Evolutionary conservation across 257 asterid species (phyloP), one percentile per base, ranked within the genome.

Genomic region (Solanum medicagineum): DNA sequence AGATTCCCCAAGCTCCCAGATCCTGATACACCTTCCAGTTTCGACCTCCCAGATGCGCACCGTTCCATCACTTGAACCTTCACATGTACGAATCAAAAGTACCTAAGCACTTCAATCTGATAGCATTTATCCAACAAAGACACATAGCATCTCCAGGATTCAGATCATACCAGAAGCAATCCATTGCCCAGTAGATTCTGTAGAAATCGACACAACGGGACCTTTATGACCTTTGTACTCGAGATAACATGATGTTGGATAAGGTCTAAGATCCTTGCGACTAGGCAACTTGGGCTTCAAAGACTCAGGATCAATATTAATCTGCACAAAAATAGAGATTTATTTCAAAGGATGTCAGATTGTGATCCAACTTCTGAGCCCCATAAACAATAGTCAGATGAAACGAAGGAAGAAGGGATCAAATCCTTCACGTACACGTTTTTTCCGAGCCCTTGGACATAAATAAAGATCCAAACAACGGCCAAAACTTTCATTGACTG

Each of bases 21-120:
- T 86, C 74, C 87, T 95, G 83, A 94, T 89, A 77, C 98, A 97
- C 84, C 99, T 92, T 87, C 99, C 97, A 63, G 98, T 93, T 89
- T 95, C 99, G 69, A 97, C 95, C 91, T 97, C 99, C 99, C 98
- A 97, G 79, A 97, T 85, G 84, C 99, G 98, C 87, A 91, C 97
- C 68, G 98, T 94, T 88, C 97, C 97, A 89, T 97, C 99, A 87
- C 86, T 91, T 20, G 99, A 95, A 86, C 99, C 99, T 97, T 89
- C 85, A 90, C 32, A 62, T 55, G 84, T 55, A 83, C 84, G 14
- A 81, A 10, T 53, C 55, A 53, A 84, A 4, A 56, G n/a, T 19
- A 83, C 42, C 68, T 79, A 53, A 79, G 63, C 65, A 51, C 49
- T 79, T 79, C 49, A 53, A 79, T 53, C 49, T 73, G 13, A 53